A percentile compares a stretch with the other conserved stretches of the same genome.
Conservation (phyloP, 768 basidiomycete species). For the Pisolithus sp. region DNA sequence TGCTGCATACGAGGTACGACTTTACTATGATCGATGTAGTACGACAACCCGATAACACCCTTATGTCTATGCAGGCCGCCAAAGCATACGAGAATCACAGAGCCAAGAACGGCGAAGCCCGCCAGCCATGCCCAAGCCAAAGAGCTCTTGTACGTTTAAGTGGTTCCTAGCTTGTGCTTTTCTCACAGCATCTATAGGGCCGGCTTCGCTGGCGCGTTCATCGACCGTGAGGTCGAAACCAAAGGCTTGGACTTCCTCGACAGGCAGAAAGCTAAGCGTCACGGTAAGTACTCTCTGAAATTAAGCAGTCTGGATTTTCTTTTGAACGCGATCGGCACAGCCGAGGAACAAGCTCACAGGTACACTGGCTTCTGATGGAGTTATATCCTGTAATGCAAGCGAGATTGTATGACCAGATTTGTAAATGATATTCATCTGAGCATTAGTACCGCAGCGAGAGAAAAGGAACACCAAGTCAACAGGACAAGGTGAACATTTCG, state of each 20-base stretch:
- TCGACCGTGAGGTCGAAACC: slow-evolving; percentile 9
- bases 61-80: neutral
- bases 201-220: slow-evolving; percentile 1
- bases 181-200: neutral
- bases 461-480: no score
- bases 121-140: slow-evolving; percentile 6
- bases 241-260: slow-evolving; percentile 4
- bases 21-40: no score
- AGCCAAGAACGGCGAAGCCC: slow-evolving; percentile 1
- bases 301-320: neutral
- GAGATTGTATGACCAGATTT: neutral
- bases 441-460: neutral
- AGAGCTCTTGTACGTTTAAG: slow-evolving; percentile 4
- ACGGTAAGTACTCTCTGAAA: neutral
- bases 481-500: no score
- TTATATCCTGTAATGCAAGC: no score
- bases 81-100: slow-evolving; percentile 7
- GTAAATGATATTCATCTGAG: neutral
- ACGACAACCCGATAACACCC: no score
- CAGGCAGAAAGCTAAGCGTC: neutral
- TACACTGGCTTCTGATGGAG: neutral
- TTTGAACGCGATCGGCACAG: neutral
- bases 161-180: neutral
- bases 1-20: slow-evolving; percentile 5
- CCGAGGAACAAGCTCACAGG: neutral